These are phyloP conservation scores for Kwoniella dendrophila DNA, from an alignment of 768 basidiomycete species.

Conservation along the genomic window DNA sequence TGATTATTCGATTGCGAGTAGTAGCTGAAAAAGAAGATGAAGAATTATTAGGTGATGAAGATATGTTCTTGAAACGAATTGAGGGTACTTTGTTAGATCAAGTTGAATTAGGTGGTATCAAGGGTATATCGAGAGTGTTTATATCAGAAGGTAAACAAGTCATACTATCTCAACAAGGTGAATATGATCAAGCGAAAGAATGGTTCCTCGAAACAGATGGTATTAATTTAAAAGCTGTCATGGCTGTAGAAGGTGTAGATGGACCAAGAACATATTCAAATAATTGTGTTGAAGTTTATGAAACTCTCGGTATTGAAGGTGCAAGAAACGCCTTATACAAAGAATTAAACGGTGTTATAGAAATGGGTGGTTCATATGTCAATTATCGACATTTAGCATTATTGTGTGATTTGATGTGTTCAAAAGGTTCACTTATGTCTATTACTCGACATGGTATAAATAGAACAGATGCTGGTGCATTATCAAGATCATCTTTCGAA, in stretches of 20 bases:
- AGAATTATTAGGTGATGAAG: slow-evolving; percentile 76
- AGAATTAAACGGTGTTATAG: slow-evolving; percentile 92
- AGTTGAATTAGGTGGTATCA: slow-evolving; percentile 91
- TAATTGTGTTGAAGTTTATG: slow-evolving; percentile 91
- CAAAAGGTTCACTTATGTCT: slow-evolving; percentile 90
- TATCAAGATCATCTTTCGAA: slow-evolving; percentile 99
- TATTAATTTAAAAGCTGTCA: slow-evolving; percentile 89
- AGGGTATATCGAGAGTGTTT: slow-evolving; percentile 87
- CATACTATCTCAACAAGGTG: slow-evolving; percentile 63
- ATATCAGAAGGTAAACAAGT: slow-evolving; percentile 84
- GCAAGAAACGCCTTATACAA: slow-evolving; percentile 91
- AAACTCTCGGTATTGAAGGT: slow-evolving; percentile 94
- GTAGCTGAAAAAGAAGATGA: slow-evolving; percentile 74
- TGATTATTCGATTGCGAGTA: slow-evolving; percentile 89
- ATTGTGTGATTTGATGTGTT: slow-evolving; percentile 98
- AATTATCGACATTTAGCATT: slow-evolving; percentile 96
- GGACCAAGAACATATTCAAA: slow-evolving; percentile 92
- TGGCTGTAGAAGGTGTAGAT: slow-evolving; percentile 94
- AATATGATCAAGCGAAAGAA: slow-evolving; percentile 63
- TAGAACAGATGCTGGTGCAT: slow-evolving; percentile 95
- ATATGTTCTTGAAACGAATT: slow-evolving; percentile 91
- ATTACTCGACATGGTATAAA: slow-evolving; percentile 99
- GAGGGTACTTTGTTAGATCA: slow-evolving; percentile 96
- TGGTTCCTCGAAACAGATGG: slow-evolving; percentile 99
- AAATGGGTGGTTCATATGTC: slow-evolving; percentile 99